Evolutionary conservation across 108 stramenopile species (phyloP).

Genomic region (Schizochytrium sp.): DNA sequence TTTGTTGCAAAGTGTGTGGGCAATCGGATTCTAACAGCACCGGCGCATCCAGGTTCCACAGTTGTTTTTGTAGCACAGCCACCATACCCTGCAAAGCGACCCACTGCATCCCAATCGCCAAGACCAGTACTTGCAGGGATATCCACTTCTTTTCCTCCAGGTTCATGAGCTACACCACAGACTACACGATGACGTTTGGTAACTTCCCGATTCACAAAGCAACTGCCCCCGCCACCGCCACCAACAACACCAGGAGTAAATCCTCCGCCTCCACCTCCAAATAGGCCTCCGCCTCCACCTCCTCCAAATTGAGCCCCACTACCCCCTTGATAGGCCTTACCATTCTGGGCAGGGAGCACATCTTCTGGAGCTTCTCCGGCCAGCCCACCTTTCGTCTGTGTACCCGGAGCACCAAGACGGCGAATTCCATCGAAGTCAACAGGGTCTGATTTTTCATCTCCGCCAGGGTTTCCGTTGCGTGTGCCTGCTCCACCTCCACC

Average conservation of each 20-base stretch:
- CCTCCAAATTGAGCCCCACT: slow-evolving; percentile 77
- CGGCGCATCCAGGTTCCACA: slow-evolving; percentile 30
- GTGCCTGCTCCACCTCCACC: slow-evolving; percentile 77
- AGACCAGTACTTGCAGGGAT: slow-evolving; percentile 66
- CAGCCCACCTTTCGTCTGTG: slow-evolving; percentile 64
- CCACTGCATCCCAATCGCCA: slow-evolving; percentile 72
- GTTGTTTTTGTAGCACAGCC: slow-evolving; percentile 58
- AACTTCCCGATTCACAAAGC: slow-evolving; percentile 65
- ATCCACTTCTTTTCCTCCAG: slow-evolving; percentile 70
- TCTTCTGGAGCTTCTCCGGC: slow-evolving; percentile 74
- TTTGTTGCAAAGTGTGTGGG: slow-evolving; percentile 25
- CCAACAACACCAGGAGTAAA: slow-evolving; percentile 77
- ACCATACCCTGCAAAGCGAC: slow-evolving; percentile 71
- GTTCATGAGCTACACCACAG: slow-evolving; percentile 66
- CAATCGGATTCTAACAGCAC: slow-evolving; percentile 16
- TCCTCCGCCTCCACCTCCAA: slow-evolving; percentile 78
- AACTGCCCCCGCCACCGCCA: slow-evolving; percentile 76
- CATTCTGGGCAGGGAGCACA: slow-evolving; percentile 63
- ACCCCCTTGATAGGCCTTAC: slow-evolving; percentile 74
- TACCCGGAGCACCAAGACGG: slow-evolving; percentile 73
- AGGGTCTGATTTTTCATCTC: slow-evolving; percentile 70
- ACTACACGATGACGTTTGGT: slow-evolving; percentile 65
- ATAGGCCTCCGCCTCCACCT: slow-evolving; percentile 76
- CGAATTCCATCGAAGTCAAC: slow-evolving; percentile 70
- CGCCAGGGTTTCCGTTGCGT: slow-evolving; percentile 70